Percentiles rank a stretch among this genome's conserved stretches.
phyloP scores from a whole-genome alignment of 1,139 yeast genomes.

The Debaryomycetaceae sp. region DNA sequence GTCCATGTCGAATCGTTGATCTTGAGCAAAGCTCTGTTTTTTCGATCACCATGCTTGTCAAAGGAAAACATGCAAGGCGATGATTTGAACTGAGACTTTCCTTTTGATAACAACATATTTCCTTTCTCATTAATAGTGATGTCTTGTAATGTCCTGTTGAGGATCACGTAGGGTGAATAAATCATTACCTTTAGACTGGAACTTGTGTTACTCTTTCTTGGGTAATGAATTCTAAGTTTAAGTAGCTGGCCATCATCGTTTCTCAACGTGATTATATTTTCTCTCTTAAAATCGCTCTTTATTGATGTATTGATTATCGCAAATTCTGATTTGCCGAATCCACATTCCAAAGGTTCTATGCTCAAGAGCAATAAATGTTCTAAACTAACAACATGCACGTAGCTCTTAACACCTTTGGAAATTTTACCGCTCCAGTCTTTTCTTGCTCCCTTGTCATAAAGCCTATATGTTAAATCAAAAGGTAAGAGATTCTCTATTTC shows the following conservation, averaged over 20 bases:
- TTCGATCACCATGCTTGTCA: constrained; percentile 53
- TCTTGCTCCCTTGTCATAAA: constrained; percentile 74
- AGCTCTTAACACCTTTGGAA: constrained; percentile 61
- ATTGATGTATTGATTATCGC: constrained; percentile 70
- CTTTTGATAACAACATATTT: constrained; percentile 46
- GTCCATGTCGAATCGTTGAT: constrained; percentile 78
- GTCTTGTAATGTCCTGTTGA: constrained; percentile 76
- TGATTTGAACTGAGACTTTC: constrained; percentile 22
- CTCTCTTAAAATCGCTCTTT: constrained; percentile 54
- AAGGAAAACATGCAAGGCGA: constrained; percentile 85
- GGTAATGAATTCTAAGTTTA: constrained; percentile 64
- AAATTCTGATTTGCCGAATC: constrained; percentile 70
- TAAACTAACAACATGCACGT: constrained; percentile 78
- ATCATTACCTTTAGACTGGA: constrained; percentile 64
- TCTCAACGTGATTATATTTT: constrained; percentile 45
- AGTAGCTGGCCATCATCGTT: constrained; percentile 66
- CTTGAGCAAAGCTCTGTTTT: constrained; percentile 66
- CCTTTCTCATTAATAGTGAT: constrained; percentile 56
- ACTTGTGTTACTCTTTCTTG: constrained; percentile 36
- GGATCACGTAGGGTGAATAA: constrained; percentile 77
- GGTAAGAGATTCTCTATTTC: constrained; percentile 85
- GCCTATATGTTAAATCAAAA: constrained; percentile 68
- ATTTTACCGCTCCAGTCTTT: constrained; percentile 67
- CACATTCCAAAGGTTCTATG: constrained; percentile 65
- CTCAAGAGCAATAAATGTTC: constrained; percentile 68